Conservation (phyloP, 2,329 filamentous ascomycete species). For the Penicillium sclerotiorum region DNA sequence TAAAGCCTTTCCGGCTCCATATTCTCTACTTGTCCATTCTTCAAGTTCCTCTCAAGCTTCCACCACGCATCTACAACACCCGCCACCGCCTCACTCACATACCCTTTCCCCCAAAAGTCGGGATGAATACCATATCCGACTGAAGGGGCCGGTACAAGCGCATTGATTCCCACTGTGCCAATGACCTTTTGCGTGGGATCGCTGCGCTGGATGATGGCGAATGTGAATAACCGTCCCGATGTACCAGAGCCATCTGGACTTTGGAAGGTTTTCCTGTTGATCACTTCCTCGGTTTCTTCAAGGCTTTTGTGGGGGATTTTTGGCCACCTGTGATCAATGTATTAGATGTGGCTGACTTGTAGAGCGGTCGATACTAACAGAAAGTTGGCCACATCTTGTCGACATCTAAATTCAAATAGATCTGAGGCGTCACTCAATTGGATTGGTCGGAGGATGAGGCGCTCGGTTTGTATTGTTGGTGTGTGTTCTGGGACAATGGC, state of each 20-base stretch:
- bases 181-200: slow-evolving; percentile 19
- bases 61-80: slow-evolving; percentile 28
- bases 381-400: slow-evolving; percentile 31
- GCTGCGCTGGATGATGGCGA: slow-evolving; percentile 16
- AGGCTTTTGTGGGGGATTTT: slow-evolving; percentile 14
- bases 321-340: slow-evolving; percentile 10
- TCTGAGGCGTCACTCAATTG: slow-evolving; percentile 19
- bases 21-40: not conserved
- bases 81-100: slow-evolving; percentile 26
- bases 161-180: slow-evolving; percentile 23
- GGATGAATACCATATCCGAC: slow-evolving; percentile 30
- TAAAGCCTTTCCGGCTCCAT: slow-evolving; percentile 17
- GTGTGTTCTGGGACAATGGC: slow-evolving; percentile 15
- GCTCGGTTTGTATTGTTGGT: slow-evolving; percentile 14
- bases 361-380: slow-evolving; percentile 31
- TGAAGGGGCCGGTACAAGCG: slow-evolving; percentile 18
- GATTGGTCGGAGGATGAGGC: slow-evolving; percentile 25
- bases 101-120: slow-evolving; percentile 28
- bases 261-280: slow-evolving; percentile 17
- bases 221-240: slow-evolving; percentile 21
- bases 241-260: slow-evolving; percentile 24
- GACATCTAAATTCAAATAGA: slow-evolving; percentile 27
- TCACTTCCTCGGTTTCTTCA: slow-evolving; percentile 17
- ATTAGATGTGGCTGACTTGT: too few species aligned
- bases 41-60: slow-evolving; percentile 16